A percentile compares a stretch with the other conserved stretches of the same genome.
Evolutionary conservation across 352 stramenopile species (phyloP).

Genomic region (Globisporangium paddicum): DNA sequence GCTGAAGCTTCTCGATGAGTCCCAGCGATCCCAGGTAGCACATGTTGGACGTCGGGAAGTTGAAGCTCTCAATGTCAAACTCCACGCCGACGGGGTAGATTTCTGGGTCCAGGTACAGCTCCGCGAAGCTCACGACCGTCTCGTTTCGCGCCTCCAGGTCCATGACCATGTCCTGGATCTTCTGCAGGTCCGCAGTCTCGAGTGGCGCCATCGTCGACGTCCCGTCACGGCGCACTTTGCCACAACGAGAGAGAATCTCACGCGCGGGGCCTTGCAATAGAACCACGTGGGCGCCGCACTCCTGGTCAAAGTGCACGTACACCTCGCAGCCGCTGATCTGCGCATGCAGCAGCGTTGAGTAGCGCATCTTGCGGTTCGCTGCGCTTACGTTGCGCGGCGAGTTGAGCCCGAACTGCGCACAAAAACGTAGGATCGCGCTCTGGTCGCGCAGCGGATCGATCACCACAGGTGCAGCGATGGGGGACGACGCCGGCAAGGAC

Average conservation of each 20-base stretch:
- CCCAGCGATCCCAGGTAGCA: constrained; percentile 50
- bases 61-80: constrained; percentile 50
- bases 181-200: constrained; percentile 36
- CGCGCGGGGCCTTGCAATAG: constrained; percentile 37
- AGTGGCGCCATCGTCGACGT: constrained; percentile 12
- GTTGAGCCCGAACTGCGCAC: constrained; percentile 31
- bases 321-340: constrained; percentile 48
- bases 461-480: constrained; percentile 33
- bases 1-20: constrained; percentile 46
- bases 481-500: constrained; percentile 28
- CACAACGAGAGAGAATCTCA: constrained; percentile 46
- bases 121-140: constrained; percentile 47
- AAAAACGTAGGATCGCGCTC: constrained; percentile 43
- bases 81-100: constrained; percentile 39
- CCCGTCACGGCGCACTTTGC: constrained; percentile 29
- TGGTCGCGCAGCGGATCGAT: constrained; percentile 42
- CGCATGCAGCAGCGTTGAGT: constrained; percentile 35
- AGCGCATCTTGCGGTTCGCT: constrained; percentile 25
- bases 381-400: constrained; percentile 14
- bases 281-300: constrained; percentile 41
- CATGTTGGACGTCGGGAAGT: constrained; percentile 53
- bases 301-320: constrained; percentile 54
- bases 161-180: constrained; percentile 40
- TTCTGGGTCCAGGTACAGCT: constrained; percentile 38
- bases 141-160: constrained; percentile 40